phyloP scores from a whole-genome alignment of 768 basidiomycete genomes.

The Psilocybe tampanensis region DNA sequence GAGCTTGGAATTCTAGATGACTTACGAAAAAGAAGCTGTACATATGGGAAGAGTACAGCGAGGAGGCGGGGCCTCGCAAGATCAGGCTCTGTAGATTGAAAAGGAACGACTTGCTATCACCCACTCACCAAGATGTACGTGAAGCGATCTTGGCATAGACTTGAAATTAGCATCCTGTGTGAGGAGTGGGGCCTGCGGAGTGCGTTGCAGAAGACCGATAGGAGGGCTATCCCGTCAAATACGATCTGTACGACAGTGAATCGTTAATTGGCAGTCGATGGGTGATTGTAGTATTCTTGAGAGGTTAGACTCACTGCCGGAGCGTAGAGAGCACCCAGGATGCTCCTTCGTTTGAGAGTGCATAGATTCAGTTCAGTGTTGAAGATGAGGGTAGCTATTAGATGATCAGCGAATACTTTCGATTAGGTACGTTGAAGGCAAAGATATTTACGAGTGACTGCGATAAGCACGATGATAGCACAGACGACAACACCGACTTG shows the following conservation, averaged over 20 bases:
- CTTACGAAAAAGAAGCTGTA: slow-evolving; percentile 10
- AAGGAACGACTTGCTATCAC: not conserved
- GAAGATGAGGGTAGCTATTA: not conserved
- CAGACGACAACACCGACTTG: slow-evolving; percentile 26
- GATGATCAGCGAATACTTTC: not conserved
- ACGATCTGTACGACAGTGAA: slow-evolving; percentile 5
- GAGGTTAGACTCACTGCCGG: slow-evolving; percentile 15
- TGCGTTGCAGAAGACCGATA: slow-evolving; percentile 14
- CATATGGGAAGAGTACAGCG: too few relatives aligned
- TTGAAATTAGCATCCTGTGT: not conserved
- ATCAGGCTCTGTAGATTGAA: not conserved
- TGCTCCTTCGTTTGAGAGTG: slow-evolving; percentile 8
- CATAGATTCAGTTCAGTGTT: slow-evolving; percentile 5
- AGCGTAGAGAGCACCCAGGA: slow-evolving; percentile 11
- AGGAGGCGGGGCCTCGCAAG: too few relatives aligned
- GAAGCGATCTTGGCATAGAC: slow-evolving; percentile 7
- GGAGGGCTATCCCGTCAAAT: slow-evolving; percentile 13
- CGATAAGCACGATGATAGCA: slow-evolving; percentile 25
- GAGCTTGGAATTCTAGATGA: too few relatives aligned
- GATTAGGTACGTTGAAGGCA: not conserved
- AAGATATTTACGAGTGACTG: slow-evolving; percentile 27
- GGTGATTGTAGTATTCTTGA: not conserved
- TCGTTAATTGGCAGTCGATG: not conserved
- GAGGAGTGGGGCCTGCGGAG: slow-evolving; percentile 1
- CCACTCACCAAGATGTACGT: slow-evolving; percentile 13